Percentiles rank a stretch among this genome's conserved stretches.
Evolutionary conservation across 257 asterid species (phyloP).

Genomic region (Catharanthus roseus): DNA sequence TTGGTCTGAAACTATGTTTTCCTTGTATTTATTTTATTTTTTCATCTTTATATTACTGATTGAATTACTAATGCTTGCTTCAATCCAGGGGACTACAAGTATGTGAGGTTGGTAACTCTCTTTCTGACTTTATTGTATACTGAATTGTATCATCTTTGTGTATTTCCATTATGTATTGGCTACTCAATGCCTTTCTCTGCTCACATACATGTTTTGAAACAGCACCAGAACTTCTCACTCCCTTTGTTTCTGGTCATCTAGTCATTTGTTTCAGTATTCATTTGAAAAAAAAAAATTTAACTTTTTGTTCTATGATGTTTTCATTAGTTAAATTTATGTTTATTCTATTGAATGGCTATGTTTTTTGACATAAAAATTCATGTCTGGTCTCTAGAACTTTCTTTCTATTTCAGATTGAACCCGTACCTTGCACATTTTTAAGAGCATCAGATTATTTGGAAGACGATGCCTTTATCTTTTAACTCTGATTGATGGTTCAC

Average conservation of each 20-base stretch:
- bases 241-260: too few relatives aligned
- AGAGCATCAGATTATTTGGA: background rate
- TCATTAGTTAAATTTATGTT: too few relatives aligned
- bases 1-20: background rate
- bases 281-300: too few relatives aligned
- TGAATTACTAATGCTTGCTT: slow-evolving; percentile 21
- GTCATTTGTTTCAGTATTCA: background rate
- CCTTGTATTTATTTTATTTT: background rate
- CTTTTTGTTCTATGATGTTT: too few relatives aligned
- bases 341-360: background rate
- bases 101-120: slow-evolving; percentile 54
- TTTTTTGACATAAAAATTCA: background rate
- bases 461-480: background rate
- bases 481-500: background rate
- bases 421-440: background rate
- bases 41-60: slow-evolving; percentile 21
- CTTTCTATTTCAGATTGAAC: background rate
- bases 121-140: slow-evolving; percentile 1
- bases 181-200: background rate
- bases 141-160: slow-evolving; percentile 4
- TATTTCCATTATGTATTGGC: background rate
- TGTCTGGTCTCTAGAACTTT: background rate
- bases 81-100: slow-evolving; percentile 87
- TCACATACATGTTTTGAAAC: background rate
- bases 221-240: background rate